phyloP scores from a whole-genome alignment of 2,329 filamentous ascomycete genomes.

The Apiospora marii region DNA sequence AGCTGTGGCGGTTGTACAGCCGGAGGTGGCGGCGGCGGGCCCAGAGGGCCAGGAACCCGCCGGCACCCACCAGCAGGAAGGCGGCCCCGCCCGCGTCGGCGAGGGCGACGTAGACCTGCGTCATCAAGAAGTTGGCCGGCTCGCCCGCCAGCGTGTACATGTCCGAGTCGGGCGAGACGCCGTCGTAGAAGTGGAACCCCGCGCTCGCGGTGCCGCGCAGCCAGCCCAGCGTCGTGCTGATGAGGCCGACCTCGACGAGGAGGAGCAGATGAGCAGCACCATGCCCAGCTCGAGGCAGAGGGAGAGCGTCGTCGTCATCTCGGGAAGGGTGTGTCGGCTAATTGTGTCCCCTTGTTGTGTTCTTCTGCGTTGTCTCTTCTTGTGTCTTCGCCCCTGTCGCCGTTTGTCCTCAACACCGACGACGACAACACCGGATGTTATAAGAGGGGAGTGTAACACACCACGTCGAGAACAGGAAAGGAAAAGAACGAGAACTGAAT shows the following conservation, averaged over 20 bases:
- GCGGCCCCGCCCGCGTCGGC: conserved; percentile 48
- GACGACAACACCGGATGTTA: not conserved
- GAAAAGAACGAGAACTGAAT: not conserved
- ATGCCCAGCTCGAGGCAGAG: conserved; percentile 38
- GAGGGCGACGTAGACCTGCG: conserved; percentile 52
- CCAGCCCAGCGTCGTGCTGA: conserved; percentile 49
- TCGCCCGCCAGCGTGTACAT: conserved; percentile 39
- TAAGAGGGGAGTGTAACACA: not conserved
- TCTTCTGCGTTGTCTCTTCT: not conserved
- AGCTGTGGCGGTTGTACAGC: conserved; percentile 9
- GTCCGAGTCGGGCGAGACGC: conserved; percentile 26
- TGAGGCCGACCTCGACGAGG: conserved; percentile 49
- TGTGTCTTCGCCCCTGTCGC: not conserved
- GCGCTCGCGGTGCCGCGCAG: conserved; percentile 43
- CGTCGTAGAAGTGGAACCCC: conserved; percentile 38
- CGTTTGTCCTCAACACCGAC: not conserved
- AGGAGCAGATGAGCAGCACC: conserved; percentile 45
- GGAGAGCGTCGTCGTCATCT: conserved; percentile 18
- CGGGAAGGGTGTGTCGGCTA: not conserved
- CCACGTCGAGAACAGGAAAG: not conserved
- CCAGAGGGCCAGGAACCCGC: conserved; percentile 42
- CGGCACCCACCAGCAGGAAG: conserved; percentile 44
- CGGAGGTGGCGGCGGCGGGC: conserved; percentile 36
- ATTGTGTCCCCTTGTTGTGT: not conserved
- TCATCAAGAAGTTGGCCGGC: conserved; percentile 44